A percentile compares a stretch with the other conserved stretches of the same genome.
These are phyloP conservation scores for Stephania japonica DNA, from an alignment of 164 flowering plant species.

Conservation along the genomic window DNA sequence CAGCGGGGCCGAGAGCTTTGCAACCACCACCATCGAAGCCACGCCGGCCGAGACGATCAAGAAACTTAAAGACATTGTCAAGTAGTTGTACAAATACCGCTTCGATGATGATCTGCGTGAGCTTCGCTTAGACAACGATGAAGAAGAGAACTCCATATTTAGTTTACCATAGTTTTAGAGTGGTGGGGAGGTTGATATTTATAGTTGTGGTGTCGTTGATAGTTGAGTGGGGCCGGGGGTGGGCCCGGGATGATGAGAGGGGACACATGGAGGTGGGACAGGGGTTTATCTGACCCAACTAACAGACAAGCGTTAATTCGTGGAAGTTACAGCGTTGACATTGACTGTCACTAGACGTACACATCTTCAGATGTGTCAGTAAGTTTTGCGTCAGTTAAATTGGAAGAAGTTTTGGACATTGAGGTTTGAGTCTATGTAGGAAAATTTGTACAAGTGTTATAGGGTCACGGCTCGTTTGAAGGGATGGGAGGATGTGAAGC, in stretches of 20 bases:
- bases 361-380: no score
- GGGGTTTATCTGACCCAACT: background rate
- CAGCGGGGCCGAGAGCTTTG: constrained; percentile 34
- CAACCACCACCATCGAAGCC: constrained; percentile 33
- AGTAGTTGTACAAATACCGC: background rate
- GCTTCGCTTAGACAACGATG: background rate
- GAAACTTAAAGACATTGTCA: constrained; percentile 18
- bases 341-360: background rate
- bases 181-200: background rate
- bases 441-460: no score
- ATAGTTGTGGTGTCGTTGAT: background rate
- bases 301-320: background rate
- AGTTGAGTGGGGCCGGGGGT: background rate
- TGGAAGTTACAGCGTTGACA: background rate
- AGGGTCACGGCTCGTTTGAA: no score
- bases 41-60: constrained; percentile 37
- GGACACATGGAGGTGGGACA: background rate
- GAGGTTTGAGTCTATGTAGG: no score
- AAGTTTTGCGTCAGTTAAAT: no score
- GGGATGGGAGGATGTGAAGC: no score
- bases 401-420: no score
- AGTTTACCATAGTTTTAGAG: background rate
- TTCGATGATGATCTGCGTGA: background rate
- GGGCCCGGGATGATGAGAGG: background rate
- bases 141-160: background rate